Evolutionary conservation across 495 filamentous ascomycete genomes (phyloP), one percentile per base, ranked within the genome.

Genomic region (Gamarada debralockiae): DNA sequence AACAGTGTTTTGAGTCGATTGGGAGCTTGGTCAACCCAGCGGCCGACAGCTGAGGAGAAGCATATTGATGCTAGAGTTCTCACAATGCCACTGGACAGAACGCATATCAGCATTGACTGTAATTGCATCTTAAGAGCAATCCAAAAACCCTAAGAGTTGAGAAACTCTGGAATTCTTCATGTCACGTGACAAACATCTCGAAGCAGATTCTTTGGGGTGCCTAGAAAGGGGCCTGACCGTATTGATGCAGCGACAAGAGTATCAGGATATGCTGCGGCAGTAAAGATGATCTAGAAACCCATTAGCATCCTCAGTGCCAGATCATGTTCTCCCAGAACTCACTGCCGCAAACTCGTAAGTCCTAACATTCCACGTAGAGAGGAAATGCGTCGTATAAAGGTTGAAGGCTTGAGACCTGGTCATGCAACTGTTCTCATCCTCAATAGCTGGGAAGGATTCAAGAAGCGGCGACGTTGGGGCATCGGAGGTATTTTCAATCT

Each of bases 281-380:
- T 73, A 64, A 80, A 86, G 12, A 84, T 67, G 34, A 63, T 59
- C 60, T 63, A 27, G 1, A 27, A 7, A 7, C 33, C 14, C 10
- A 65, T 64, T 59, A 62, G 63, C 0, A 64, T 65, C 21, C 56
- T 63, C 21, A 6, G 17, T 14, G 36, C 17, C 7, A 34, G 14
- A 34, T 7, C 7, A 34, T 34, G 8, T 34, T 34, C 8, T 34
- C 31, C 6, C 18, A 38, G 10, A 9, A 54, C 58, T 43, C 23
- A 77, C 79, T 1, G 79, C 78, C 14, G 72, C 82, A 48, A 84
- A 83, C 58, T 88, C 84, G 65, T 86, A 89, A 43, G 79, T 67
- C 38, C 85, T 75, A 2, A 83, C 81, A 57, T 87, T 89, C 84
- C 83, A 89, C 46, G 84, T 79, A 5, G 83, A 87, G 1, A 87